Evolutionary conservation across 1,284 basidiomycete genomes (phyloP).

Genomic region (Sporisorium exsertum): DNA sequence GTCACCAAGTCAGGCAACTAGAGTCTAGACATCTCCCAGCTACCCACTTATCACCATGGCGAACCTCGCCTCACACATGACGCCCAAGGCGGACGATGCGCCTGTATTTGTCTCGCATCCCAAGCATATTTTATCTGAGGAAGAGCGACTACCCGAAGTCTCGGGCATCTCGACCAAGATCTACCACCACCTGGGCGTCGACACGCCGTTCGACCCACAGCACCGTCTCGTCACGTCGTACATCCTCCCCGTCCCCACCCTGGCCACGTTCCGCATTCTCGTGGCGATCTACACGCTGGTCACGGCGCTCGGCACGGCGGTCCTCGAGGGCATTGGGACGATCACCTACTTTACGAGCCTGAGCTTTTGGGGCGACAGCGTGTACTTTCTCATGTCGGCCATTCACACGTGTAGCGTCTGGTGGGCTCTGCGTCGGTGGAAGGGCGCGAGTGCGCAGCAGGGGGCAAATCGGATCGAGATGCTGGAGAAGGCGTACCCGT

Average conservation of each 20-base stretch:
- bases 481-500: constrained; percentile 43
- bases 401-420: constrained; percentile 44
- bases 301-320: constrained; percentile 71
- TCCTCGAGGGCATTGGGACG: constrained; percentile 57
- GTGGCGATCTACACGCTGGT: constrained; percentile 75
- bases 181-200: constrained; percentile 64
- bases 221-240: constrained; percentile 76
- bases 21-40: too few relatives aligned
- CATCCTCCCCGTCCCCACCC: constrained; percentile 72
- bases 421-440: constrained; percentile 25
- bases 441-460: background rate
- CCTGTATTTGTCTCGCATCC: constrained; percentile 9
- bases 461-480: constrained; percentile 20
- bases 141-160: constrained; percentile 11
- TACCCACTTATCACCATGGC: constrained; percentile 41
- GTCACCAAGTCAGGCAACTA: too few relatives aligned
- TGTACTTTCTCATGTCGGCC: constrained; percentile 43
- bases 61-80: constrained; percentile 28
- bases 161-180: constrained; percentile 43
- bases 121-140: background rate
- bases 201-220: constrained; percentile 74
- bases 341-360: constrained; percentile 48
- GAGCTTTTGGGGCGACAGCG: constrained; percentile 40
- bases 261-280: constrained; percentile 73
- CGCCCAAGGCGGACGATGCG: constrained; percentile 16